These are phyloP conservation scores for Castanospermum australe DNA, from an alignment of 306 rosid species.

Conservation along the genomic window DNA sequence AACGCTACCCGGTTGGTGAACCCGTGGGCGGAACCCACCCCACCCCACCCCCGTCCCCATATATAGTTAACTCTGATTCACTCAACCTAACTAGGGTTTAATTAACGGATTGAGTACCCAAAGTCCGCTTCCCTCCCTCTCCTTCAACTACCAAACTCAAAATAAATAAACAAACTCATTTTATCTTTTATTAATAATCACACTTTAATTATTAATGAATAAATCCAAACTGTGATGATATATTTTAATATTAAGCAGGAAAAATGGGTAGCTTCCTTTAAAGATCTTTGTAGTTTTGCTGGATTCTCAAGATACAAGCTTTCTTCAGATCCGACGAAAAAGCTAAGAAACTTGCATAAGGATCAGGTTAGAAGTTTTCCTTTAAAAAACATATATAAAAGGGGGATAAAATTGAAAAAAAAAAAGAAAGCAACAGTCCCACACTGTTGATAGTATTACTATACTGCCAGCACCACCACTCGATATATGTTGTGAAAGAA, in stretches of 20 bases:
- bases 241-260: too few relatives aligned
- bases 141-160: neutral
- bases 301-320: constrained; percentile 39
- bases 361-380: neutral
- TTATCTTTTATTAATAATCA: neutral
- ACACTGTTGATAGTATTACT: neutral
- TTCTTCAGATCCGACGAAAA: constrained; percentile 61
- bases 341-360: constrained; percentile 6
- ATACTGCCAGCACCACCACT: neutral
- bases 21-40: neutral
- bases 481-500: neutral
- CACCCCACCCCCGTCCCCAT: neutral
- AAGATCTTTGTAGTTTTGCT: constrained; percentile 35
- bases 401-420: neutral
- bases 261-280: neutral
- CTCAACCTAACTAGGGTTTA: neutral
- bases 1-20: neutral
- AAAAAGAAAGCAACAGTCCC: neutral
- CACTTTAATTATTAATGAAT: neutral
- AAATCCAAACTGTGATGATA: too few relatives aligned
- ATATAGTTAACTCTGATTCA: neutral
- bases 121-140: neutral
- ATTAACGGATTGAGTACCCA: neutral
- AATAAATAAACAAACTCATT: neutral
- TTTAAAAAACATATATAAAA: neutral